Conservation (phyloP, 257 asterid species). For the Jacaranda copaia region DNA sequence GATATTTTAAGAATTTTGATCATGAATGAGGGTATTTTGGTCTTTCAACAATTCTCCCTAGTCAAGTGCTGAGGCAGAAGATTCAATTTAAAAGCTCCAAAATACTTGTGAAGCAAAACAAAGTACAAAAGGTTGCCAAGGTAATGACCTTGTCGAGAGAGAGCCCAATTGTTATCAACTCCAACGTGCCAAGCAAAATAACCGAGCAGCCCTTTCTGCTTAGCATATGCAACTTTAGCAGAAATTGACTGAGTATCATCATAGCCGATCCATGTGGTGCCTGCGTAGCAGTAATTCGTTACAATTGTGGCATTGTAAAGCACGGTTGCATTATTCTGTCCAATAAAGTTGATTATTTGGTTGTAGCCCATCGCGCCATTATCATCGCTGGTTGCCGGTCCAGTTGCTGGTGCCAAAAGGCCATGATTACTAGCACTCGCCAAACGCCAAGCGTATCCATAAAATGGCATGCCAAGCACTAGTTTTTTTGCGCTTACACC, state of each 20-base stretch:
- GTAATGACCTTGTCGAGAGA: slow-evolving; percentile 56
- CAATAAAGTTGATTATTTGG: slow-evolving; percentile 40
- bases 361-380: slow-evolving; percentile 41
- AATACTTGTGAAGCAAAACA: too few species aligned
- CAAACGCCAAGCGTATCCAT: slow-evolving; percentile 58
- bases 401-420: slow-evolving; percentile 51
- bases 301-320: slow-evolving; percentile 42
- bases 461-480: slow-evolving; percentile 57
- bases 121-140: too few species aligned
- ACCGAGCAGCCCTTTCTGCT: slow-evolving; percentile 55
- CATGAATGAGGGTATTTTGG: too few species aligned
- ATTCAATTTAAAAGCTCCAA: neutral
- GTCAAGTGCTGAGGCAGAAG: neutral
- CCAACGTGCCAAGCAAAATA: slow-evolving; percentile 63
- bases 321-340: slow-evolving; percentile 28
- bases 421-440: slow-evolving; percentile 46
- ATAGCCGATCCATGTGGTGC: slow-evolving; percentile 57
- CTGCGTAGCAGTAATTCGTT: slow-evolving; percentile 53
- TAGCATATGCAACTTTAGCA: slow-evolving; percentile 51
- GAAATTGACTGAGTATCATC: slow-evolving; percentile 47
- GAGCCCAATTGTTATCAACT: slow-evolving; percentile 50
- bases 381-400: slow-evolving; percentile 22
- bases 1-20: too few species aligned
- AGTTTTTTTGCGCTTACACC: slow-evolving; percentile 46
- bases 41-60: too few species aligned